A percentile compares a stretch with the other conserved stretches of the same genome.
Evolutionary conservation across 352 stramenopile genomes (phyloP).

Genomic region (Phytopythium kandeliae): DNA sequence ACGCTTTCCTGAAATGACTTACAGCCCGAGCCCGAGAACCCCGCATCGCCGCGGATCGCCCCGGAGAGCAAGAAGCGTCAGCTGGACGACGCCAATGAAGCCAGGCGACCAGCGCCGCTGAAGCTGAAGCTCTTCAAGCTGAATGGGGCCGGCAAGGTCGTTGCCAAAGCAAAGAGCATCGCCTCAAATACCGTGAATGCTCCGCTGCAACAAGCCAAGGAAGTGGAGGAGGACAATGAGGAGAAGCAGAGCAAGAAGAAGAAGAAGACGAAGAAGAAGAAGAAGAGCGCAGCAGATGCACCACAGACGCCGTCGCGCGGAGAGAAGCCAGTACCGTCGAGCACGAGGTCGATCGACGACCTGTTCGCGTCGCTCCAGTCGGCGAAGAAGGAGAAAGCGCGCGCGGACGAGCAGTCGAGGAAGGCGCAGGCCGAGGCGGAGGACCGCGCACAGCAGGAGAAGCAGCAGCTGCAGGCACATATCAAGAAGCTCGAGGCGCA

Average conservation of each 20-base stretch:
- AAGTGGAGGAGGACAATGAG: too few relatives aligned
- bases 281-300: not conserved
- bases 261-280: conserved; percentile 44
- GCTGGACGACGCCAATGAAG: not conserved
- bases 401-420: conserved; percentile 49
- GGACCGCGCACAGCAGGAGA: conserved; percentile 44
- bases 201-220: too few relatives aligned
- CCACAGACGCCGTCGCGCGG: not conserved
- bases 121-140: conserved; percentile 1
- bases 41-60: too few relatives aligned
- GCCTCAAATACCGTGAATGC: not conserved
- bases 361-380: conserved; percentile 71
- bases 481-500: conserved; percentile 80
- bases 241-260: conserved; percentile 41
- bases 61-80: not conserved
- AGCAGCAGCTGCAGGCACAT: conserved; percentile 60
- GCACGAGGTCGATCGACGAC: conserved; percentile 71
- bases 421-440: conserved; percentile 35
- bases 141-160: not conserved
- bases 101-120: not conserved
- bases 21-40: not conserved
- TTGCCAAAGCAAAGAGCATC: too few relatives aligned
- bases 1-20: not conserved
- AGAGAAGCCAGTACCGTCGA: conserved; percentile 18
- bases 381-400: conserved; percentile 65